phyloP scores from a whole-genome alignment of 352 stramenopile species.

The Phytophthora palmivora region DNA sequence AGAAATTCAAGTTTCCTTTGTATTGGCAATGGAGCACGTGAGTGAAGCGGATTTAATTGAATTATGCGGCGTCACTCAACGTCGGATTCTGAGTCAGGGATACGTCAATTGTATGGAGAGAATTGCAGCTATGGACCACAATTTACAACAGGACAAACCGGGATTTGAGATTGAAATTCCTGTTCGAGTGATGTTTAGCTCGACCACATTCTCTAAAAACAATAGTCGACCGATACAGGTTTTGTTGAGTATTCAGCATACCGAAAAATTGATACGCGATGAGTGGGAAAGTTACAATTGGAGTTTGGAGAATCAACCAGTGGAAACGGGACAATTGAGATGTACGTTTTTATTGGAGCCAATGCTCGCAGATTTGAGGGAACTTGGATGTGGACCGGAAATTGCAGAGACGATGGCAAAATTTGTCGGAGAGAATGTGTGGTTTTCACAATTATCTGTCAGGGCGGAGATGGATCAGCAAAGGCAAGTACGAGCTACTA shows the following conservation, averaged over 20 bases:
- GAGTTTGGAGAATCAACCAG: constrained; percentile 28
- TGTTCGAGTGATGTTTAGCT: constrained; percentile 18
- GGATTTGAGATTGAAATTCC: constrained; percentile 27
- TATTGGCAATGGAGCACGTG: constrained; percentile 13
- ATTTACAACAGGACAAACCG: not conserved
- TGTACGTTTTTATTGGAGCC: constrained; percentile 28
- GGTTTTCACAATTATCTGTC: constrained; percentile 18
- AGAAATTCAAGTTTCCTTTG: constrained; percentile 9
- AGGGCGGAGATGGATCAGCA: constrained; percentile 1
- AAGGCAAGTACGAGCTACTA: not conserved
- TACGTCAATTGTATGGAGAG: constrained; percentile 15
- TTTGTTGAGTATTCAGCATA: constrained; percentile 24
- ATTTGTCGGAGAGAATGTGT: constrained; percentile 28
- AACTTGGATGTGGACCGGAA: constrained; percentile 7
- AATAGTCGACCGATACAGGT: constrained; percentile 6
- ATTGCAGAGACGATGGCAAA: constrained; percentile 25
- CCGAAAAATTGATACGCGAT: constrained; percentile 21
- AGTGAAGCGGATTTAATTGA: constrained; percentile 12
- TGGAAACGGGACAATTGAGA: constrained; percentile 13
- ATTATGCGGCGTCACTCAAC: constrained; percentile 17
- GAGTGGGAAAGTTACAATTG: constrained; percentile 23
- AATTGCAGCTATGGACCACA: constrained; percentile 12
- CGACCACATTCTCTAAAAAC: constrained; percentile 1
- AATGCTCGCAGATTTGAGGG: constrained; percentile 18
- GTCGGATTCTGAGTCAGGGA: not conserved